Percentiles rank a stretch among this genome's conserved stretches.
Evolutionary conservation across 345 rosid species (phyloP).

Genomic region (Salix udensis): DNA sequence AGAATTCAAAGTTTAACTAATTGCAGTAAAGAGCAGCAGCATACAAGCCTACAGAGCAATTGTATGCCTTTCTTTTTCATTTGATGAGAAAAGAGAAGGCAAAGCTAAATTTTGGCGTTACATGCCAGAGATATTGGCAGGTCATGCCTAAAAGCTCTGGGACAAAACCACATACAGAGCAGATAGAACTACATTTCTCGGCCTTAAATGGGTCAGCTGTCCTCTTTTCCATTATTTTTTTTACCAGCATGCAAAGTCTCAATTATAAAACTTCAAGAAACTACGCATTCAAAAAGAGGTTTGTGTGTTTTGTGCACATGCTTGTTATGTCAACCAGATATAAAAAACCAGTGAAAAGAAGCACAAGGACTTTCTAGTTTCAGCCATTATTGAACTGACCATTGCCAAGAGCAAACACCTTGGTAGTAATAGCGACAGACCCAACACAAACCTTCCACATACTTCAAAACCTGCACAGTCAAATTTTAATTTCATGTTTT

Average conservation of each 20-base stretch:
- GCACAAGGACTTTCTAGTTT: not conserved
- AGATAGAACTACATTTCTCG: not conserved
- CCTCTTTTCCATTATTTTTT: not conserved
- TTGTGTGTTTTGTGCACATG: not conserved
- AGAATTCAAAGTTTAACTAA: not conserved
- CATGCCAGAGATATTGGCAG: not conserved
- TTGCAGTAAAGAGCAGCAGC: not conserved
- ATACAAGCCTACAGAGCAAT: not conserved
- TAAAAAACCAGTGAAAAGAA: not conserved
- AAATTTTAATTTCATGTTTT: slow-evolving; percentile 1
- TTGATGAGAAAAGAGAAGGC: not conserved
- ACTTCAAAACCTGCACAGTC: slow-evolving; percentile 68
- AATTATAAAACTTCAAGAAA: not conserved
- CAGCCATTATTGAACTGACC: slow-evolving; percentile 51
- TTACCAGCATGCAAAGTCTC: not conserved
- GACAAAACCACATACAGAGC: slow-evolving; percentile 3
- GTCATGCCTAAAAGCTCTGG: not conserved
- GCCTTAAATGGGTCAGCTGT: too few species aligned
- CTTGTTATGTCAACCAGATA: not conserved
- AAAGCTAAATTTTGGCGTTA: not conserved
- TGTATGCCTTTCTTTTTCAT: not conserved
- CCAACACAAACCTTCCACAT: slow-evolving; percentile 97
- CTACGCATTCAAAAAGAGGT: not conserved
- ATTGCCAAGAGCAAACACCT: slow-evolving; percentile 95
- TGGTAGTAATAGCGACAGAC: slow-evolving; percentile 94